phyloP scores from a whole-genome alignment of 148 eudicot species.

The Rhododendron kiyosumense region DNA sequence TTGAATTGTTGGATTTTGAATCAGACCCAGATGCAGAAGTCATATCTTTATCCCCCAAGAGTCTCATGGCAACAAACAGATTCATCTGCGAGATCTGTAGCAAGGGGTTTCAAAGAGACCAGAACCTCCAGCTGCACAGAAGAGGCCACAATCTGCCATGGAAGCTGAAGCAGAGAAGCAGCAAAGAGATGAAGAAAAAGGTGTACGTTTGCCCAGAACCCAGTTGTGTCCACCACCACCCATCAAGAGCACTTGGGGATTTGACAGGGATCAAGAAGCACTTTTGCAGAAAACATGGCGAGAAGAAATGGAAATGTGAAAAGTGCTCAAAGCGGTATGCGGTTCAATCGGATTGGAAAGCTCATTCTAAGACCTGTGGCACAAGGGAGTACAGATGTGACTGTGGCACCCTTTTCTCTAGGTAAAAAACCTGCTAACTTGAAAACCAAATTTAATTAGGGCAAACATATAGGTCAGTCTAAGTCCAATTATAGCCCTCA shows the following conservation, averaged over 20 bases:
- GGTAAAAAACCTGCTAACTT: constrained; percentile 35
- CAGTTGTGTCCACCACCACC: constrained; percentile 81
- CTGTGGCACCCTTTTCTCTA: constrained; percentile 93
- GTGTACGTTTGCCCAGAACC: constrained; percentile 86
- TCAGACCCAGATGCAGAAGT: constrained; percentile 93
- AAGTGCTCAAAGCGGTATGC: constrained; percentile 88
- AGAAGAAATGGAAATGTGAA: constrained; percentile 92
- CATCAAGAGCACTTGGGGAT: constrained; percentile 88
- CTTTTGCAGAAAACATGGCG: constrained; percentile 86
- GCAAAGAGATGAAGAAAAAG: constrained; percentile 63
- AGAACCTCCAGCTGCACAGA: constrained; percentile 82
- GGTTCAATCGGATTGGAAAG: constrained; percentile 98
- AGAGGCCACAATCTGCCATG: constrained; percentile 97
- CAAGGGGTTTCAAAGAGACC: constrained; percentile 94
- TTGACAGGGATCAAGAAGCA: constrained; percentile 92
- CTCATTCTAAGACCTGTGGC: constrained; percentile 93
- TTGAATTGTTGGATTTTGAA: neutral
- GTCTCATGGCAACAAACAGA: constrained; percentile 73
- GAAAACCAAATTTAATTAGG: neutral
- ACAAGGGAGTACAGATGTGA: constrained; percentile 95
- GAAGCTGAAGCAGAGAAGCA: constrained; percentile 81
- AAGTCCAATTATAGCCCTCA: neutral
- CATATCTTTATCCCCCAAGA: constrained; percentile 77
- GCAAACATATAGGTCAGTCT: neutral
- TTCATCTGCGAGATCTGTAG: constrained; percentile 85